phyloP scores from a whole-genome alignment of 2,329 filamentous ascomycete species.

The Colletotrichum neosansevieriae region DNA sequence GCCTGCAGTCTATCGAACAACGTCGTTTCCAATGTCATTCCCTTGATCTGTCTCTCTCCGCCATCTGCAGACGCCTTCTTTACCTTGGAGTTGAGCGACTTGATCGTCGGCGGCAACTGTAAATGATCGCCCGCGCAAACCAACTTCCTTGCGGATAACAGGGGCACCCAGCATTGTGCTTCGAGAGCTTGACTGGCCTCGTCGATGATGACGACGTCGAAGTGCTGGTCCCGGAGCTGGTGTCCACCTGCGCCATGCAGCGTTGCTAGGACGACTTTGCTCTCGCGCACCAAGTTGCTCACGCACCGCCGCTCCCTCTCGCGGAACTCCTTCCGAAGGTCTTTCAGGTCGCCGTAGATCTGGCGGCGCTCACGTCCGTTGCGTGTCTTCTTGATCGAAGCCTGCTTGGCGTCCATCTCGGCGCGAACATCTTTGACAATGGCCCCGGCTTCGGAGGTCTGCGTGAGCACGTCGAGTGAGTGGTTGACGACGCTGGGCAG shows the following conservation, averaged over 20 bases:
- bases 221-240: conserved; percentile 82
- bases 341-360: conserved; percentile 88
- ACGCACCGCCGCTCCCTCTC: conserved; percentile 88
- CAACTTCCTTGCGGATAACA: conserved; percentile 84
- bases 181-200: conserved; percentile 96
- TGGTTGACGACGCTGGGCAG: conserved; percentile 89
- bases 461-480: conserved; percentile 90
- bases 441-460: conserved; percentile 87
- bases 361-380: conserved; percentile 82
- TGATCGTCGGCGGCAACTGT: conserved; percentile 94
- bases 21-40: conserved; percentile 83
- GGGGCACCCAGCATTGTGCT: conserved; percentile 95
- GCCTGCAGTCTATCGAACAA: conserved; percentile 89
- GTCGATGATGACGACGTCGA: conserved; percentile 95
- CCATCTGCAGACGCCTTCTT: conserved; percentile 49
- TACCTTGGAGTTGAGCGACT: conserved; percentile 73
- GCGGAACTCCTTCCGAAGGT: conserved; percentile 88
- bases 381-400: conserved; percentile 87
- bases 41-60: conserved; percentile 57
- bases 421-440: conserved; percentile 91
- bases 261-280: conserved; percentile 91
- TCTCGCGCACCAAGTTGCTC: conserved; percentile 77
- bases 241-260: conserved; percentile 91
- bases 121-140: conserved; percentile 95
- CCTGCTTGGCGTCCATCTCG: conserved; percentile 94